phyloP scores from a whole-genome alignment of 331 rosid species.

The Acacia concinna region DNA sequence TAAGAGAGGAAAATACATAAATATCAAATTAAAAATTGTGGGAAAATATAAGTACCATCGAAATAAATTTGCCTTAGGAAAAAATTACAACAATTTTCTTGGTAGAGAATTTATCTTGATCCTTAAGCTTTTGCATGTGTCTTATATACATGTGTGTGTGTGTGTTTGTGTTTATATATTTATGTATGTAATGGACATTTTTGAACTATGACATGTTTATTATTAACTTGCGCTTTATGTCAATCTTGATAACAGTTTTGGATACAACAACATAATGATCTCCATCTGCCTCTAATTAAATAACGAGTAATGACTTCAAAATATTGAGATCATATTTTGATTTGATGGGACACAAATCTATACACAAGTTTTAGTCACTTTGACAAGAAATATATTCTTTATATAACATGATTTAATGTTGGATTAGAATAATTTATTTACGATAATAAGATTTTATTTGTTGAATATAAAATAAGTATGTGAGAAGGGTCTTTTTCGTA shows the following conservation, averaged over 20 bases:
- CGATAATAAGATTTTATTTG: too few species aligned
- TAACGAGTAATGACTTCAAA: neutral
- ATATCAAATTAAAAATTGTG: too few species aligned
- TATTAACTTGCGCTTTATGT: slow-evolving; percentile 16
- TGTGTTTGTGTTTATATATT: too few species aligned
- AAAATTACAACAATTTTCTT: neutral
- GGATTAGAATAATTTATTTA: too few species aligned
- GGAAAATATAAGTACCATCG: too few species aligned
- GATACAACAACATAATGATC: neutral
- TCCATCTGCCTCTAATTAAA: neutral
- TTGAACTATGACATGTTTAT: slow-evolving; percentile 45
- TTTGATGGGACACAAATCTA: slow-evolving; percentile 10
- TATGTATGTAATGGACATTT: neutral
- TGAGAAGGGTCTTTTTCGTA: too few species aligned
- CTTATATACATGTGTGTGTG: too few species aligned
- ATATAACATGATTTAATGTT: too few species aligned
- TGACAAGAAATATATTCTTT: neutral
- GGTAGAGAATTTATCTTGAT: slow-evolving; percentile 3
- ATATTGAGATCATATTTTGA: neutral
- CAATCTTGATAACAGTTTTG: slow-evolving; percentile 1
- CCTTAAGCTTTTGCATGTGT: neutral
- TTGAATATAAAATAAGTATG: too few species aligned
- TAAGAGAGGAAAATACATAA: too few species aligned
- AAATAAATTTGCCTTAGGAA: too few species aligned
- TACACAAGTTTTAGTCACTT: neutral